These are phyloP conservation scores for Globisporangium parvum DNA, from an alignment of 352 stramenopile genomes.

Conservation along the genomic window DNA sequence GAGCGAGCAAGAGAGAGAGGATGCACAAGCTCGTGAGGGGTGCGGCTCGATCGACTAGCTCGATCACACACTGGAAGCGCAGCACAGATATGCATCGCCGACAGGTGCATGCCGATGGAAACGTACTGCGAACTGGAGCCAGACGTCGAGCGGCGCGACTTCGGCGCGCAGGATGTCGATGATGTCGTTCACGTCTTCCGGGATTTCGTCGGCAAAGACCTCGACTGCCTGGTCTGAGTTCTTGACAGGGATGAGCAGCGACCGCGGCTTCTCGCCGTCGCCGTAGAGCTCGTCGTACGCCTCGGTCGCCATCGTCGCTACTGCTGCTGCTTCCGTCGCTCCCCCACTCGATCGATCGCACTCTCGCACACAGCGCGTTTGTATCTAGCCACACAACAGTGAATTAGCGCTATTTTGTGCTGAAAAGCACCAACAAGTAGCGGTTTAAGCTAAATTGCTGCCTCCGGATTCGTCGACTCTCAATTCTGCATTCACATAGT, in stretches of 20 bases:
- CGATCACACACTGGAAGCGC: no score
- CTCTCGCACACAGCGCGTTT: no score
- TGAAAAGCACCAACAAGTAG: no score
- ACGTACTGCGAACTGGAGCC: constrained; percentile 87
- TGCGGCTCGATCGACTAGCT: not conserved
- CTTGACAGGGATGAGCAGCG: constrained; percentile 88
- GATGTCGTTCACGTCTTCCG: constrained; percentile 88
- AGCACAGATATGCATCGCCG: no score
- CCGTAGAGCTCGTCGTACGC: constrained; percentile 25
- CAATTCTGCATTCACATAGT: no score
- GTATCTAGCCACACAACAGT: no score
- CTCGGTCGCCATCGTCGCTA: not conserved
- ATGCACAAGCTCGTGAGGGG: no score
- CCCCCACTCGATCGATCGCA: no score
- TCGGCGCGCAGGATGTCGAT: constrained; percentile 89
- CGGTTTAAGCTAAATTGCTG: no score
- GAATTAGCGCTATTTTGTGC: no score
- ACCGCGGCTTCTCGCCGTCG: constrained; percentile 36
- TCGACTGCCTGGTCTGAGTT: constrained; percentile 88
- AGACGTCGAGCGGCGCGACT: constrained; percentile 87
- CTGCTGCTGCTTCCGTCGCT: not conserved
- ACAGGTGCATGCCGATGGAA: not conserved
- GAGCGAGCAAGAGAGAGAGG: constrained; percentile 2
- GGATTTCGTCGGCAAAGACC: constrained; percentile 87
- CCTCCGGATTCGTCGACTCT: no score